Evolutionary conservation across 2,329 filamentous ascomycete genomes (phyloP), one percentile per base, ranked within the genome.

Genomic region (Colletotrichum falcatum): DNA sequence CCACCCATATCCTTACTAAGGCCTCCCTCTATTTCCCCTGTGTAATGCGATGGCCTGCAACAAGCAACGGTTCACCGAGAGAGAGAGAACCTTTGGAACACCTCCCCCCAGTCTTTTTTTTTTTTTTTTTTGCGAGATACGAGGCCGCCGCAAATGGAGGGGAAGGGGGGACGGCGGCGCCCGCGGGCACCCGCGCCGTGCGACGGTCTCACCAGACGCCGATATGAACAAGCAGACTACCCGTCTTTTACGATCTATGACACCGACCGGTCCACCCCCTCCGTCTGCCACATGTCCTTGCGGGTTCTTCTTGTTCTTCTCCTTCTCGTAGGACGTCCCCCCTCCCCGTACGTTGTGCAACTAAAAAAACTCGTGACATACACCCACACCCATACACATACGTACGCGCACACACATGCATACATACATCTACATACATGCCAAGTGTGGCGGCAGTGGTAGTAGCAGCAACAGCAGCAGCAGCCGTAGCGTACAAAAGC

Each of bases 221-320:
- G 66, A 70, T 70, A 56, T 70, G 66, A 70, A 70, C 63, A 70
- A 70, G 63, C 66, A 70, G 56, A 66, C 66, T 61, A 70, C 66
- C 66, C 66, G 66, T 70, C 56, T 61, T 61, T 26, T 70, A 61
- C 66, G 66, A 70, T 70, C 66, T 70, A 58, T 37, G 62, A 16
- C 14, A 18, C 51, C 28, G 23, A 44, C 8, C 20, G 12, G 20
- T 23, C 44, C 20, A 23, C 44, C 42, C 18, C 48, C 35, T n/a
- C 55, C 26, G 5, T 46, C 8, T 28, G 16, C 55, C 35, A 58
- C 55, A 30, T 28, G 37, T 42, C 20, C 20, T 28, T 5, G 7
- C 7, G 44, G 5, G 6, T n/a, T 20, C 42, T 23, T 12, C n/a
- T 20, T 46, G 1, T 46, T 20, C 0, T n/a, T 20, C 42, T 23